A percentile compares a stretch with the other conserved stretches of the same genome.
These are phyloP conservation scores for Clonostachys sp. DNA, from an alignment of 2,329 filamentous ascomycete genomes.

Conservation along the genomic window DNA sequence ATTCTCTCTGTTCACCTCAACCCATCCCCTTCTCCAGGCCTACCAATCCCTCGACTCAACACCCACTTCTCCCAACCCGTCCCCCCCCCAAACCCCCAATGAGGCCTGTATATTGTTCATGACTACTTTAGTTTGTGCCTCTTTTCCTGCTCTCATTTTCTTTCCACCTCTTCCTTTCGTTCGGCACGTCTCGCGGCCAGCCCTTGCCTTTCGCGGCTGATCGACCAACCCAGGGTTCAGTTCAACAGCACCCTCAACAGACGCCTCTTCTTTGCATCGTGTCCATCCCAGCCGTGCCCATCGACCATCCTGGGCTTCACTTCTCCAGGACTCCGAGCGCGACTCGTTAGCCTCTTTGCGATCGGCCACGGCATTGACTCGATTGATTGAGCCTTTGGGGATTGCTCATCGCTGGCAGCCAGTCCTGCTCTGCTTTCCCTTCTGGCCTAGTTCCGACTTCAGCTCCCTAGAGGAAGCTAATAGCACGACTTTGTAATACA, in stretches of 20 bases:
- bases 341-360: not conserved
- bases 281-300: not conserved
- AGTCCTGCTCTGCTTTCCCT: too few species aligned
- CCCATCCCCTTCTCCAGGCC: constrained; percentile 12
- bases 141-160: constrained; percentile 6
- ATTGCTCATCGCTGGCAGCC: too few species aligned
- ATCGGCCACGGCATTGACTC: too few species aligned
- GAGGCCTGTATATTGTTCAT: constrained; percentile 26
- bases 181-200: not conserved
- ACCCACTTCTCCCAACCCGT: too few species aligned
- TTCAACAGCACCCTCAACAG: not conserved
- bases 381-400: too few species aligned
- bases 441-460: too few species aligned
- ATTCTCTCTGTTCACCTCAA: not conserved
- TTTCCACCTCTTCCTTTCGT: not conserved
- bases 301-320: not conserved
- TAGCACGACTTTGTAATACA: too few species aligned
- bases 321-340: not conserved
- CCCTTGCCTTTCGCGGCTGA: not conserved
- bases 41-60: constrained; percentile 1
- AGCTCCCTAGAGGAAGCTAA: too few species aligned
- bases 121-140: constrained; percentile 19
- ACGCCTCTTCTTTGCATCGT: not conserved
- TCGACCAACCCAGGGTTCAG: too few species aligned
- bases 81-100: constrained; percentile 13